Evolutionary conservation across 2,329 filamentous ascomycete genomes (phyloP).

Genomic region (Cordyceps pruinosa): DNA sequence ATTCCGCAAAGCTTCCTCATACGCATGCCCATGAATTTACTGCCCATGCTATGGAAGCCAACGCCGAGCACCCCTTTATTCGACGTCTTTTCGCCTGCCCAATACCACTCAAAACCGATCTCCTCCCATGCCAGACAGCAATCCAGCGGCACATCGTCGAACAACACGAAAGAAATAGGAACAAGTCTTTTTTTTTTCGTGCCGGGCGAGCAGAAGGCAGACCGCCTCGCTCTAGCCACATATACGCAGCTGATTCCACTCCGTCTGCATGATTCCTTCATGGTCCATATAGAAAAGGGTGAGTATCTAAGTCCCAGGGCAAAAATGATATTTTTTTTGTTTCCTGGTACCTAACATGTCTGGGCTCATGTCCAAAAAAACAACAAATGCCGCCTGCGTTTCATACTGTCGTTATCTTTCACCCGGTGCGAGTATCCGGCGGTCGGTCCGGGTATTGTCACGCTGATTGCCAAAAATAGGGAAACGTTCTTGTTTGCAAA

Average conservation of each 20-base stretch:
- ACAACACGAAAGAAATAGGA: not conserved
- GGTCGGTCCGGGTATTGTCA: not conserved
- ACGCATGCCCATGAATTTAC: not conserved
- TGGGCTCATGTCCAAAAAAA: constrained; percentile 11
- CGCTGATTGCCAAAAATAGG: not conserved
- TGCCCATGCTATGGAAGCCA: not conserved
- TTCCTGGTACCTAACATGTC: constrained; percentile 2
- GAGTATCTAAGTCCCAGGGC: not conserved
- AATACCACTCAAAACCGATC: no score
- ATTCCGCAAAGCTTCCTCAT: not conserved
- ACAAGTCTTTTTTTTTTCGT: no score
- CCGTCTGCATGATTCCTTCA: constrained; percentile 6
- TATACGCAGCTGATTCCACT: constrained; percentile 3
- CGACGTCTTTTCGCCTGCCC: no score
- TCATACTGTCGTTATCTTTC: not conserved
- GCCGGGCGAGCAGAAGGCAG: constrained; percentile 8
- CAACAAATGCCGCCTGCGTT: constrained; percentile 2
- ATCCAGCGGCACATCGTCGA: not conserved
- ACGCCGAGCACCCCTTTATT: no score
- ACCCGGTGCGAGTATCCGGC: not conserved
- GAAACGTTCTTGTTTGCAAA: not conserved
- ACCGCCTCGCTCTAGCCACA: constrained; percentile 1
- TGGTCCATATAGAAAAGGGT: constrained; percentile 3
- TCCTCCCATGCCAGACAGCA: not conserved
- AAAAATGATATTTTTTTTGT: no score